phyloP scores from a whole-genome alignment of 208 protist species.

The Crithidia expoeki region DNA sequence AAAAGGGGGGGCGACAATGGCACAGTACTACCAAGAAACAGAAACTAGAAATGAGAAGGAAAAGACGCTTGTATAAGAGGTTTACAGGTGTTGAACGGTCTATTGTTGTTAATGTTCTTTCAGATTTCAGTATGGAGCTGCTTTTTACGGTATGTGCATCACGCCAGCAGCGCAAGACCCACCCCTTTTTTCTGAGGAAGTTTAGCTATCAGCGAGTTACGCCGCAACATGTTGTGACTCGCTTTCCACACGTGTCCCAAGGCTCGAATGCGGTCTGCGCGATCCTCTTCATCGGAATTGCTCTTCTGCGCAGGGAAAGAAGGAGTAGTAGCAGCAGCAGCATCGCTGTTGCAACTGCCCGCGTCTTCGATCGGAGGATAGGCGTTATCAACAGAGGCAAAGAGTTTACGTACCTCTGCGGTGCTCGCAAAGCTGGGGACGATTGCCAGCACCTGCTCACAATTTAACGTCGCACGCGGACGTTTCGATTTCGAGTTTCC shows the following conservation, averaged over 20 bases:
- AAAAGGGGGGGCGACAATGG: too few species aligned
- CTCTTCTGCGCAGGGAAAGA: neutral
- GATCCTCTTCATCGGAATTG: neutral
- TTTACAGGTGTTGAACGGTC: too few species aligned
- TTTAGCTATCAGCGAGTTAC: conserved; percentile 4
- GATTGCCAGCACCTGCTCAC: conserved; percentile 32
- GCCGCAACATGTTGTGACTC: conserved; percentile 7
- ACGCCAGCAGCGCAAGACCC: too few species aligned
- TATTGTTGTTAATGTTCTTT: too few species aligned
- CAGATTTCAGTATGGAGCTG: too few species aligned
- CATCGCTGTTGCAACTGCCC: neutral
- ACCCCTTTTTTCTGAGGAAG: too few species aligned
- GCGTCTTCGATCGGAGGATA: neutral
- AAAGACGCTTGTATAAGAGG: too few species aligned
- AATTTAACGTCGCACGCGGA: conserved; percentile 22
- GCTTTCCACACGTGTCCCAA: conserved; percentile 20
- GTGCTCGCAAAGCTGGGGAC: conserved; percentile 8
- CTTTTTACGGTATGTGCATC: too few species aligned
- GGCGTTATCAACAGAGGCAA: conserved; percentile 10
- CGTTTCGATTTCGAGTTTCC: neutral
- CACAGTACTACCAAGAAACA: too few species aligned
- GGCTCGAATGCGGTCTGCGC: neutral
- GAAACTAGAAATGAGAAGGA: too few species aligned
- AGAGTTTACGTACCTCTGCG: conserved; percentile 23
- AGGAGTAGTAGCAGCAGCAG: neutral